Percentiles rank a stretch among this genome's conserved stretches.
These are phyloP conservation scores for Tetrapisispora iriomotensis DNA, from an alignment of 805 yeast species.

Conservation along the genomic window DNA sequence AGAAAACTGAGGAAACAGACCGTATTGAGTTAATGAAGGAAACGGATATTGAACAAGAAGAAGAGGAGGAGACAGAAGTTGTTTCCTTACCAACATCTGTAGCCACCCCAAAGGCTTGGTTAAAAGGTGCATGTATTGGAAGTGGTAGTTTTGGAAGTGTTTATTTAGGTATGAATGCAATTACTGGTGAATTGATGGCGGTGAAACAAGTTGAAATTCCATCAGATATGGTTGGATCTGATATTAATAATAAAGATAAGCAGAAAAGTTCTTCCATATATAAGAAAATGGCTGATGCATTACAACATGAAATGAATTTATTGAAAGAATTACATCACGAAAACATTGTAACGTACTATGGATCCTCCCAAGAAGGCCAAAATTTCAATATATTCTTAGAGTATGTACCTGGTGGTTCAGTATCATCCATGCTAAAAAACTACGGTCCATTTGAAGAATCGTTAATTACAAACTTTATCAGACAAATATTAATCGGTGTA, in stretches of 20 bases:
- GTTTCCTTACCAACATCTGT: constrained; percentile 23
- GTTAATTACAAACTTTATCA: constrained; percentile 55
- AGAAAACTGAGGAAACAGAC: background rate
- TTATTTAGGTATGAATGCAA: constrained; percentile 80
- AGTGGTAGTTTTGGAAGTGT: constrained; percentile 94
- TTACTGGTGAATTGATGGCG: constrained; percentile 94
- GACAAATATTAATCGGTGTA: constrained; percentile 69
- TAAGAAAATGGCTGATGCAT: constrained; percentile 60
- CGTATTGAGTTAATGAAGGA: background rate
- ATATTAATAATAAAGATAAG: constrained; percentile 16
- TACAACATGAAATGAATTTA: constrained; percentile 71
- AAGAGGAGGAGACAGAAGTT: constrained; percentile 31
- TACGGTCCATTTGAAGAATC: constrained; percentile 80
- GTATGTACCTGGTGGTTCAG: constrained; percentile 66
- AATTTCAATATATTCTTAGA: constrained; percentile 70
- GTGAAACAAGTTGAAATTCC: constrained; percentile 81
- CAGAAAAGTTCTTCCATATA: constrained; percentile 26
- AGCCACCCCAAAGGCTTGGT: constrained; percentile 72
- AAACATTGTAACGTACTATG: constrained; percentile 85
- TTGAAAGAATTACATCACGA: constrained; percentile 77
- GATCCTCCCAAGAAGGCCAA: constrained; percentile 68
- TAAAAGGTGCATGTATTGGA: constrained; percentile 87
- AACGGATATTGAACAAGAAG: constrained; percentile 11
- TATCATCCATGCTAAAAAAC: constrained; percentile 57
- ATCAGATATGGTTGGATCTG: constrained; percentile 2